Evolutionary conservation across 73 alveolate genomes (phyloP), one percentile per base, ranked within the genome.

Genomic region (Symbiodinium natans): DNA sequence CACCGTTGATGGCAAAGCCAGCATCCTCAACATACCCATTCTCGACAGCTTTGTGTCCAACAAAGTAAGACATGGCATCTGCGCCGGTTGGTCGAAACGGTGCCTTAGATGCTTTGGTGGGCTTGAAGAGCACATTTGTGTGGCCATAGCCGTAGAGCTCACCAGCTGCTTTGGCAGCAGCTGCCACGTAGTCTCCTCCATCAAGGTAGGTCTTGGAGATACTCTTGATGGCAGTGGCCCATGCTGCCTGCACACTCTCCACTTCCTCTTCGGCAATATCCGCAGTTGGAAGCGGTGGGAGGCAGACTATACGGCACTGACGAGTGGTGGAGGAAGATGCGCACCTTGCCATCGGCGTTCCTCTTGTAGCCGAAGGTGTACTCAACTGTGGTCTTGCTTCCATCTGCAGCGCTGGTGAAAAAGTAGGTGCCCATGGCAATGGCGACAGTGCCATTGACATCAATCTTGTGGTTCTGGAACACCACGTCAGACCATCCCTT

Each of bases 1-100:
- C 89, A 34, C 89, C 89, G 38, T 82, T 82, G 89, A 82, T 82
- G 46, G 89, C 89, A 13, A 82, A 82, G 89, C 89, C 89, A 21
- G 27, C 59, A 82, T 82, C 89, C 31, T 82, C 89, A 2, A 33
- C 33, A 38, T 19, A 19, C 17, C 89, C 89, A 82, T 38, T 56
- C 9, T 34, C 54, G 15, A 82, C 89, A 7, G 89, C 89, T 15
- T 82, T 40, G 46, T 33, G 3, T 13, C 89, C 89, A n/a, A 82
- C 56, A 31, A 82, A 82, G 89, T 82, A 82, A 56, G 89, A 82
- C 89, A 82, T 82, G 89, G 89, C 89, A 25, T 40, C 56, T 25
- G 59, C 21, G 1, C 59, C 89, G 29, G 17, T 40, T 15, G 89
- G 89, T 15, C 89, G 89, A 56, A 82, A 82, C 54, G 19, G 89